A percentile compares a stretch with the other conserved stretches of the same genome.
These are phyloP conservation scores for Effrenium voratum DNA, from an alignment of 73 alveolate genomes.

Conservation along the genomic window DNA sequence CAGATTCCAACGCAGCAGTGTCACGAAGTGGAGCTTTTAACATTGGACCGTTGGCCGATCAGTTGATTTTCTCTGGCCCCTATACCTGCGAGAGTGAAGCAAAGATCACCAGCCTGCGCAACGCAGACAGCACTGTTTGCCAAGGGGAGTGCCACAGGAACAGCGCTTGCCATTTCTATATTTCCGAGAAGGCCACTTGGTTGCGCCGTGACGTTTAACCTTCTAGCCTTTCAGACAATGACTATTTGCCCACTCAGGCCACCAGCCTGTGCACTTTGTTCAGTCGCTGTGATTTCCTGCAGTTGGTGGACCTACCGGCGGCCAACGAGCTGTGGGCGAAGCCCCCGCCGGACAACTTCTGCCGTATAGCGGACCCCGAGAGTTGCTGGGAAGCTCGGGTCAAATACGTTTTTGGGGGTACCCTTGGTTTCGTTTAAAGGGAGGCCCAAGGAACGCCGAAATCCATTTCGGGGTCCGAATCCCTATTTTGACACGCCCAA, in stretches of 20 bases:
- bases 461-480: too few relatives aligned
- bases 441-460: too few relatives aligned
- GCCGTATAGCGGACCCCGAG: conserved; percentile 43
- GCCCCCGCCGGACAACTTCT: not conserved
- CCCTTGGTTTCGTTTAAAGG: too few relatives aligned
- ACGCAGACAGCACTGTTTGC: too few relatives aligned
- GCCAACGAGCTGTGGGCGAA: conserved; percentile 26
- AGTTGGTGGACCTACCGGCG: conserved; percentile 11
- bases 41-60: conserved; percentile 17
- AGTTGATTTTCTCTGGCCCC: conserved; percentile 18
- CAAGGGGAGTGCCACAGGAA: not conserved
- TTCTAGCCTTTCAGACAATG: too few relatives aligned
- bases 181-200: not conserved
- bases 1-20: conserved; percentile 20
- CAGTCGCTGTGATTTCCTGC: conserved; percentile 7
- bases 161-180: not conserved
- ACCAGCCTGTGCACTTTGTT: conserved; percentile 3
- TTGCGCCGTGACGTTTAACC: too few relatives aligned
- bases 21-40: not conserved
- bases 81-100: not conserved
- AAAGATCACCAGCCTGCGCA: too few relatives aligned
- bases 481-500: too few relatives aligned
- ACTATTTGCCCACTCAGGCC: not conserved
- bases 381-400: conserved; percentile 31
- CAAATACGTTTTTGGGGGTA: too few relatives aligned